Percentiles rank a stretch among this genome's conserved stretches.
These are phyloP conservation scores for Naganishia sp. DNA, from an alignment of 1,284 basidiomycete species.

Conservation along the genomic window DNA sequence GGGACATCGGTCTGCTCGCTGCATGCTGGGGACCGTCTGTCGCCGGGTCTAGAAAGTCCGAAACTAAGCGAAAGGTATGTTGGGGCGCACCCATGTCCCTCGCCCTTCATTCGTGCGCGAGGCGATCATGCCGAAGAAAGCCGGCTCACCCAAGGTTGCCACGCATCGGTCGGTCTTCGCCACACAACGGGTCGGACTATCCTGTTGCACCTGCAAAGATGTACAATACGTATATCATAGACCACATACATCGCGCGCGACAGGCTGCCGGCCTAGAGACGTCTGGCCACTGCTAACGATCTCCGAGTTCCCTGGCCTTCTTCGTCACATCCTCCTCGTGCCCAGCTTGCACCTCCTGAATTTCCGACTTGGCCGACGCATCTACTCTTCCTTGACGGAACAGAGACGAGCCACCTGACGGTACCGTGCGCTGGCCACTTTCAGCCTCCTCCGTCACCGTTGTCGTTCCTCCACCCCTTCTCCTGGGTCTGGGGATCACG, in stretches of 20 bases:
- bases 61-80: slow-evolving; percentile 4
- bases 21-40: neutral
- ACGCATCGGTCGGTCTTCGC: no score
- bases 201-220: no score
- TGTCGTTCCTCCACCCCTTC: slow-evolving; percentile 4
- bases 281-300: neutral
- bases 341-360: slow-evolving; percentile 28
- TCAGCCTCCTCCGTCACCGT: slow-evolving; percentile 4
- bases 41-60: slow-evolving; percentile 12
- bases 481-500: slow-evolving; percentile 25
- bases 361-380: slow-evolving; percentile 19
- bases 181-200: no score
- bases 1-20: no score
- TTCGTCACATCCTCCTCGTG: slow-evolving; percentile 16
- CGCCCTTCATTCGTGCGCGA: slow-evolving; percentile 5
- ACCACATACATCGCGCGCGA: neutral
- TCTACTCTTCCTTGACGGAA: slow-evolving; percentile 21
- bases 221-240: neutral
- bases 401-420: neutral
- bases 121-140: slow-evolving; percentile 15
- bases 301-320: slow-evolving; percentile 25
- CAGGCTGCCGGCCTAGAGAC: no score
- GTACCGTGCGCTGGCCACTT: neutral
- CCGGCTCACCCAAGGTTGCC: neutral
- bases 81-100: slow-evolving; percentile 1